Evolutionary conservation across 2,329 filamentous ascomycete genomes (phyloP).

Genomic region (Pestalotiopsis sp.): DNA sequence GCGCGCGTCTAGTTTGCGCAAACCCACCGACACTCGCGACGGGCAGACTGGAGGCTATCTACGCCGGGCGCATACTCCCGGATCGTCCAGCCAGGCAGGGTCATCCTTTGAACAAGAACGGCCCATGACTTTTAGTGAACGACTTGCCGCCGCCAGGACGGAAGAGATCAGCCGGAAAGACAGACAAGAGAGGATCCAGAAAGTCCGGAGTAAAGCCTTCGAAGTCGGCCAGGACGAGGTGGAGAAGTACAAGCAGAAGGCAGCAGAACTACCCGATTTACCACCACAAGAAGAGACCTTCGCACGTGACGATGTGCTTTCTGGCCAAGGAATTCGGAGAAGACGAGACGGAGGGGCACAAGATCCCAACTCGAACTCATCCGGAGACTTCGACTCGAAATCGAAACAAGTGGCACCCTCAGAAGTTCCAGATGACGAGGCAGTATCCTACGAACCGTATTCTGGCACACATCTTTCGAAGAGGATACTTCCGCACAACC

Average conservation of each 20-base stretch:
- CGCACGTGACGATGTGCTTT: slow-evolving; percentile 65
- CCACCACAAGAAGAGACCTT: slow-evolving; percentile 54
- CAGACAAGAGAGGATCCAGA: slow-evolving; percentile 54
- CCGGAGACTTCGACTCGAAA: slow-evolving; percentile 18
- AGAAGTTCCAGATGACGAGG: slow-evolving; percentile 47
- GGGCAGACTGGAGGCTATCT: slow-evolving; percentile 41
- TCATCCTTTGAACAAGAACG: slow-evolving; percentile 34
- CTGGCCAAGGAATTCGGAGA: slow-evolving; percentile 36
- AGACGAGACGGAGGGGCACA: slow-evolving; percentile 45
- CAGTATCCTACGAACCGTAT: slow-evolving; percentile 79
- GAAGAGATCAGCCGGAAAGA: slow-evolving; percentile 57
- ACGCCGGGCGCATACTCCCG: slow-evolving; percentile 45
- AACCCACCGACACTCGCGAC: slow-evolving; percentile 28
- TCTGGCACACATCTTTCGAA: slow-evolving; percentile 83
- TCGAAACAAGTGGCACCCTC: slow-evolving; percentile 30
- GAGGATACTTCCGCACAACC: slow-evolving; percentile 79
- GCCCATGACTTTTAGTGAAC: slow-evolving; percentile 76
- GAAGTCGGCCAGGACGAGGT: slow-evolving; percentile 60
- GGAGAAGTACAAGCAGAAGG: slow-evolving; percentile 61
- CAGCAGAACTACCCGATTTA: slow-evolving; percentile 55
- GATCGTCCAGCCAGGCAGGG: slow-evolving; percentile 27
- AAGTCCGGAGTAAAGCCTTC: slow-evolving; percentile 59
- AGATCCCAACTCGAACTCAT: slow-evolving; percentile 21
- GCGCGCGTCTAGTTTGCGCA: slow-evolving; percentile 60
- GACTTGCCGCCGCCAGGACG: slow-evolving; percentile 71